Base-by-base conservation (phyloP, 345 rosid genomes). In the Jatropha curcas region DNA sequence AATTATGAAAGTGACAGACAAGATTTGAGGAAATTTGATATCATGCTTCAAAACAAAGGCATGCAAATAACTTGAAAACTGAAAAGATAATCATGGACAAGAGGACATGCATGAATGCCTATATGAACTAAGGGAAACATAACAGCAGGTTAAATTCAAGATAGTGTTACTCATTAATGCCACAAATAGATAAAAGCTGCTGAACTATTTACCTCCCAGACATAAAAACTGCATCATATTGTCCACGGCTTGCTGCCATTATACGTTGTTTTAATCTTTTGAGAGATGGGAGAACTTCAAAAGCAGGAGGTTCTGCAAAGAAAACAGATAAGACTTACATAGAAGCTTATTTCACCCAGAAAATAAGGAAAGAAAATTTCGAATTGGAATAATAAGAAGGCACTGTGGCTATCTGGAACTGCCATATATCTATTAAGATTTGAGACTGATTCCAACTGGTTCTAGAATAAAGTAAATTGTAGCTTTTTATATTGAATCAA, bases 191-290 rank as follows among this genome's bases (percentile, higher is more conserved):
- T 28, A 62, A 41, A 34, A 24, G 55, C 27, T 16, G n/a, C n/a
- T n/a, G n/a, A n/a, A 65, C 22, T n/a, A 35, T 12, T 37, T 52
- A 95, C 99, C 99, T 95, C 71, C 97, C 99, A 59, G 98, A 92
- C 99, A 92, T 92, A 67, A 95, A 87, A 61, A 95, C 92, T 17
- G 99, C 99, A 86, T 84, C 82, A 73, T 95, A 95, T 75, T 90
- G 85, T 58, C 94, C 98, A 2, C 91, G 93, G 17, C 97, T 84
- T 71, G 98, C 96, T 45, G 96, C 90, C 65, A 80, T 76, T 68
- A 90, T 72, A 25, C 97, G 90, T 72, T 94, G 88, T 82, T 90
- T 95, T 67, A 95, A 78, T 74, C 89, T 85, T 82, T 82, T 92
- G 33, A 95, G 97, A 70, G 92, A 89, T 8, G 99, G 99, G 61